Base-by-base conservation (phyloP, 768 basidiomycete species). In the Mycena kentingensis region DNA sequence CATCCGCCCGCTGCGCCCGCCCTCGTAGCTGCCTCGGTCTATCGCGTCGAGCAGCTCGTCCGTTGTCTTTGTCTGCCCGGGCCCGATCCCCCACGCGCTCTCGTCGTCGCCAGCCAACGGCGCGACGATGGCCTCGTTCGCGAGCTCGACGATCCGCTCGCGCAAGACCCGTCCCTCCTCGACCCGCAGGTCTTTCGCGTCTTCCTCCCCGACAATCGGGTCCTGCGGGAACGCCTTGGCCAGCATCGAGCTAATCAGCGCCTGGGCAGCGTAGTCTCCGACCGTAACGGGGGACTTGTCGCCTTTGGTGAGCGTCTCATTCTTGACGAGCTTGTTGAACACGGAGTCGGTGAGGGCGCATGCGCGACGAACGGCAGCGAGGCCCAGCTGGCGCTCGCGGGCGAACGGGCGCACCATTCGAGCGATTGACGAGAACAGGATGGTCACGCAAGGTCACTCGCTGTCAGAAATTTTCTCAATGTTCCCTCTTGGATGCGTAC, bases 201-300 rank as follows among this genome's bases (percentile, higher is more conserved):
- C 93, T 70, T 99, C 96, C 69, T 99, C 97, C 27, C 95, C 97
- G 32, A 98, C 87, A 64, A 98, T 91, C 8, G 81, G 81, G 70
- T 98, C 94, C 1, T 77, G 61, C 0, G 95, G 96, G 70, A 97
- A 98, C 0, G 86, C 83, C 12, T 74, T 73, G 15, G 70, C 66
- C 29, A 99, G 80, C 64, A 98, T 87, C 7, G 86, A 77, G 54
- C 88, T 88, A 62, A 99, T 85, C 35, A 98, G 83, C 0, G 95
- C 92, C 65, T 99, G 97, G 0, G 95, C 91, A 3, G 95, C 82
- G 68, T 87, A 94, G 70, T 98, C 97, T 31, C 89, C 97, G 19
- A 97, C 94, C 12, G 93, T 95, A 1, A 96, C 93, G 10, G 93
- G 93, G 2, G 87, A 88, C 69, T 94, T 94, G 75, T 99, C 96